Percentiles rank a stretch among this genome's conserved stretches.
Evolutionary conservation across 1,284 basidiomycete species (phyloP).

Genomic region (Xerocomus nothofagi): DNA sequence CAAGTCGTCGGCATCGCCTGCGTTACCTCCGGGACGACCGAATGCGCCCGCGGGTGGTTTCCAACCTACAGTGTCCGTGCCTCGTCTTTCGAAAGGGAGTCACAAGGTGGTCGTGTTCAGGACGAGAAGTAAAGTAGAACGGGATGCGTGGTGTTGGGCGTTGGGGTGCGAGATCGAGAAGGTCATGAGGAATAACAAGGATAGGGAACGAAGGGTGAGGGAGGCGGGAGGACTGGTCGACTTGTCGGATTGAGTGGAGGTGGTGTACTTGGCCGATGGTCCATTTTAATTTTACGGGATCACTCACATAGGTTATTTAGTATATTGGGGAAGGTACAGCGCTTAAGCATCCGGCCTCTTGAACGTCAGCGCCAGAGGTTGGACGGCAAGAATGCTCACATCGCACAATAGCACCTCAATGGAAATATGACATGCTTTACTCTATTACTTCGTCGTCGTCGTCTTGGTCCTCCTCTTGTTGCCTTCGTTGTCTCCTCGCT

Average conservation of each 20-base stretch:
- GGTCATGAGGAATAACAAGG: constrained; percentile 54
- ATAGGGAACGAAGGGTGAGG: constrained; percentile 59
- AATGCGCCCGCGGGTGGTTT: constrained; percentile 29
- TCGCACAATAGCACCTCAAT: constrained; percentile 8
- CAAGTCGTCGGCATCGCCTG: constrained; percentile 26
- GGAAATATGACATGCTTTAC: constrained; percentile 33
- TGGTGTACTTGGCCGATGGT: neutral
- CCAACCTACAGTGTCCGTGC: constrained; percentile 37
- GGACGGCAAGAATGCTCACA: constrained; percentile 2
- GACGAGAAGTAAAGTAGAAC: constrained; percentile 75
- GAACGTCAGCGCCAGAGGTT: neutral
- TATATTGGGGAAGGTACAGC: neutral
- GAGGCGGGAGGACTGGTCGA: constrained; percentile 52
- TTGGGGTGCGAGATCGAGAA: constrained; percentile 83
- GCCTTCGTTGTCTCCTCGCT: constrained; percentile 48
- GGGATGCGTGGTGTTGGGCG: constrained; percentile 88
- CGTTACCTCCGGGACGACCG: constrained; percentile 5
- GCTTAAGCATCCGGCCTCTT: neutral
- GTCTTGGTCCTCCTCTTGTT: constrained; percentile 53
- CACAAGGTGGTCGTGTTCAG: constrained; percentile 67
- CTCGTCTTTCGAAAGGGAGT: constrained; percentile 56
- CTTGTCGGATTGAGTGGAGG: constrained; percentile 11
- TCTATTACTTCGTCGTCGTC: constrained; percentile 69
- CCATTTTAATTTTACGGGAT: neutral
- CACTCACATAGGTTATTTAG: neutral